Base-by-base conservation (phyloP, 129 eudicot genomes). In the Artemisia argyi region DNA sequence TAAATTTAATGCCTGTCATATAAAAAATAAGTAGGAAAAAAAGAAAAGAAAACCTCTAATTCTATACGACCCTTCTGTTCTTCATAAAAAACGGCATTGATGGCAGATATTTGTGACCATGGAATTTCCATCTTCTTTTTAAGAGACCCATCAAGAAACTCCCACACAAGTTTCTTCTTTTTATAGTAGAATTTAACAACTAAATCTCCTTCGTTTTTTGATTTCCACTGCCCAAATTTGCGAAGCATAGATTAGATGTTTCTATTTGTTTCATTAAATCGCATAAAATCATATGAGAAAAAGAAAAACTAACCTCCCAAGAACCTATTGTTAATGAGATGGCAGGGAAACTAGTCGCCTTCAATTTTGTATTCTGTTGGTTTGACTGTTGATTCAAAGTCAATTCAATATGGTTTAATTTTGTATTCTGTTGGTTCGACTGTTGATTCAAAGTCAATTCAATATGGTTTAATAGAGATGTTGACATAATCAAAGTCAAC, bases 151-250 rank as follows among this genome's bases (percentile, higher is more conserved):
- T 69, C 78, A 13, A 91, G 66, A 60, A 81, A 59, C 73, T 91
- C 95, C 97, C 97, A 91, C 16, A 91, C 95, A 32, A 87, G 39
- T 51, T 87, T 87, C 56, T 74, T 79, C 61, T 83, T 87, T 0
- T 75, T 76, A 39, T 61, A 91, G 72, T 91, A 87, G 16, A 85
- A 70, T 47, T 91, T 91, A 2, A 81, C 97, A 2, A 65, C 72
- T 60, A 91, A 66, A 66, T 85, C 86, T 17, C 88, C 89, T 53
- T 78, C 75, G 11, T 83, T 26, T 61, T 14, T 78, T 3, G 89
- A 74, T 15, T 1, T 18, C 3, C 71, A 8, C 97, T 86, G 84
- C 52, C 10, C 62, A 73, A 14, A 61, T 28, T 52, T 9, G 22
- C 52, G 1, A 69, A 10, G 5, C 3, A 44, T 44, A 32, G 1